Percentiles rank a stretch among this genome's conserved stretches.
Conservation (phyloP, 208 protist species). For the Leishmania aethiopica region DNA sequence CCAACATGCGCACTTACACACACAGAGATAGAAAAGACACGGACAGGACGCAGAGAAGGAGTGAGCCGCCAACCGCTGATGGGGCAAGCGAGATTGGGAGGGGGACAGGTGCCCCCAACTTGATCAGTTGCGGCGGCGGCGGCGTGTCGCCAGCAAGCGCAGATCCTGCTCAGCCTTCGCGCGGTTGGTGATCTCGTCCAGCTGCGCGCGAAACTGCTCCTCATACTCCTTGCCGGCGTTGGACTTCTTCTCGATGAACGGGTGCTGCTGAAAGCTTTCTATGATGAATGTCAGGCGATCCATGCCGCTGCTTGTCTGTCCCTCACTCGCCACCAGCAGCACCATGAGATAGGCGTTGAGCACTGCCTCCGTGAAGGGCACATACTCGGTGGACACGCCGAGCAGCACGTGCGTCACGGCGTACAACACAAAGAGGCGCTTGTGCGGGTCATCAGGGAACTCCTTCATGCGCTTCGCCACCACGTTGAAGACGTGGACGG, state of each 20-base stretch:
- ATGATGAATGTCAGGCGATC: conserved; percentile 75
- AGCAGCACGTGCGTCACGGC: conserved; percentile 77
- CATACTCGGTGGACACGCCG: conserved; percentile 44
- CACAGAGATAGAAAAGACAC: not conserved
- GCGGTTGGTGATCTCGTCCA: conserved; percentile 66
- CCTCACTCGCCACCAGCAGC: conserved; percentile 65
- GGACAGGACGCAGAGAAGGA: conserved; percentile 7
- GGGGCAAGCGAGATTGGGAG: not conserved
- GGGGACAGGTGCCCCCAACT: not conserved
- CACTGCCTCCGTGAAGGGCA: conserved; percentile 53
- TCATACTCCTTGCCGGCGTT: conserved; percentile 54
- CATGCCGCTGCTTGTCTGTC: conserved; percentile 69
- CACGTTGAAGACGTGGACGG: conserved; percentile 79
- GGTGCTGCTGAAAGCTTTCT: conserved; percentile 66
- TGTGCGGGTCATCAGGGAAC: conserved; percentile 82
- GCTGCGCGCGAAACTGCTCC: conserved; percentile 59
- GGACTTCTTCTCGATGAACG: conserved; percentile 64
- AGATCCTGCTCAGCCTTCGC: conserved; percentile 81
- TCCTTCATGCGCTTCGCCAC: conserved; percentile 81
- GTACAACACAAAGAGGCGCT: conserved; percentile 80
- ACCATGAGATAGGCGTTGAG: conserved; percentile 86
- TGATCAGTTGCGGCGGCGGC: conserved; percentile 34
- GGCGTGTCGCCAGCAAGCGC: conserved; percentile 45
- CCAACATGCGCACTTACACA: conserved; percentile 5
- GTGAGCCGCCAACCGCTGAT: not conserved